Base-by-base conservation (phyloP, 306 rosid genomes). In the Citrullus colocynthis region DNA sequence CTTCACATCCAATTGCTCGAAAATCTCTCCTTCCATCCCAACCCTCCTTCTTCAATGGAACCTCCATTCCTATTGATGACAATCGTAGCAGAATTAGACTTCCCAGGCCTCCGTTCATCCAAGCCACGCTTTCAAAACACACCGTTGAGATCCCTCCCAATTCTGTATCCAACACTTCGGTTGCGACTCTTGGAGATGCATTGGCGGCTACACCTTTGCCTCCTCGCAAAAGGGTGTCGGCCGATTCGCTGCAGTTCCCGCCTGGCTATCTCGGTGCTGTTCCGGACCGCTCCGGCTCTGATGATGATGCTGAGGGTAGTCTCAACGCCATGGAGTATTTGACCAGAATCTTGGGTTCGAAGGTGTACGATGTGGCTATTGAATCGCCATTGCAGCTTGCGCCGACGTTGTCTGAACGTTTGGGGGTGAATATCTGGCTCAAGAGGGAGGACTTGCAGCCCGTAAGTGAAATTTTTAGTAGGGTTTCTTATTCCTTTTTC, bases 381-480 rank as follows among this genome's bases (percentile, higher is more conserved):
- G 97, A 92, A 65, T 81, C 98, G 4, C 97, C 98, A n/a, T 80
- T 95, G 21, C 89, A 92, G 81, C 78, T 87, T 48, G 97, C 97
- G 34, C 83, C 91, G 9, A 92, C 85, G 87, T 86, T 92, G 37
- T 92, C 99, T 0, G 91, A 82, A 74, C 85, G 92, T 34, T 84
- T 88, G 72, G 96, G 97, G 8, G 88, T 85, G 59, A 82, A 86
- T 9, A 7, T 95, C 78, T 95, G 96, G 98, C 95, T 95, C 78
- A 95, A 95, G 74, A 85, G 99, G 65, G 99, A 95, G 80, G 99
- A 95, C 59, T 80, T 95, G 78, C 96, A 92, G 80, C 97, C 97
- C 0, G 99, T 95, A 61, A 83, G 97, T 86, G 14, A 54, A 24
- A 6, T 42, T 65, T 77, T 2, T 18, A 9, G 15, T 37, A n/a